These are phyloP conservation scores for Plasmodium sp. DNA, from an alignment of 169 alveolate genomes.

Conservation along the genomic window DNA sequence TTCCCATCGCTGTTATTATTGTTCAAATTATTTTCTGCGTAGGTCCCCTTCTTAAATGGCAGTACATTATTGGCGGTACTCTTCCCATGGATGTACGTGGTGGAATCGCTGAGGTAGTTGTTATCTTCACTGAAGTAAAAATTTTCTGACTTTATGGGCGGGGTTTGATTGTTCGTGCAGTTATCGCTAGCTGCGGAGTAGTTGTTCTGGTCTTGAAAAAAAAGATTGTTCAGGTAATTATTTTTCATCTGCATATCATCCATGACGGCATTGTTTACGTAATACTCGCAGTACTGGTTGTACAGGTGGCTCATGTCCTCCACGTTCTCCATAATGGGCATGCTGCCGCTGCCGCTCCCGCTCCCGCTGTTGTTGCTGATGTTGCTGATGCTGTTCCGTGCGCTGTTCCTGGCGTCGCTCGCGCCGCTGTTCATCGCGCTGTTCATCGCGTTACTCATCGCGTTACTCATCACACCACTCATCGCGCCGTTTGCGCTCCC, in stretches of 20 bases:
- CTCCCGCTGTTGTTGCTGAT: background rate
- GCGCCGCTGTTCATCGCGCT: background rate
- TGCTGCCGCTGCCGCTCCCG: background rate
- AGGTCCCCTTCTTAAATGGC: conserved; percentile 17
- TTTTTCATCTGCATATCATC: conserved; percentile 28
- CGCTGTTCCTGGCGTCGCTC: background rate
- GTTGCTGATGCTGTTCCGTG: background rate
- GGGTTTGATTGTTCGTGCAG: conserved; percentile 20
- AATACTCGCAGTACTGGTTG: conserved; percentile 34
- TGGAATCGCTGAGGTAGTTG: conserved; percentile 29
- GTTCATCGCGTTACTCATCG: background rate
- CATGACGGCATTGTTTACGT: conserved; percentile 5
- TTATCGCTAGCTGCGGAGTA: conserved; percentile 36
- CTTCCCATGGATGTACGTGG: conserved; percentile 10
- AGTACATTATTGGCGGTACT: background rate
- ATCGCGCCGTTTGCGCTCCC: background rate
- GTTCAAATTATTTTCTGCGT: conserved; percentile 27
- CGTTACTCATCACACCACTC: background rate
- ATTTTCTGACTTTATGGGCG: conserved; percentile 5
- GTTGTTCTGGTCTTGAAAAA: conserved; percentile 25
- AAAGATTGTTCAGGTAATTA: conserved; percentile 16
- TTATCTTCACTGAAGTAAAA: conserved; percentile 42
- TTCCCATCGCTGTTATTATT: conserved; percentile 58
- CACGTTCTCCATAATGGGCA: conserved; percentile 11
- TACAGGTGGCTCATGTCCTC: conserved; percentile 19